Percentiles rank a stretch among this genome's conserved stretches.
phyloP scores from a whole-genome alignment of 805 yeast species.

The Suhomyces emberorum region DNA sequence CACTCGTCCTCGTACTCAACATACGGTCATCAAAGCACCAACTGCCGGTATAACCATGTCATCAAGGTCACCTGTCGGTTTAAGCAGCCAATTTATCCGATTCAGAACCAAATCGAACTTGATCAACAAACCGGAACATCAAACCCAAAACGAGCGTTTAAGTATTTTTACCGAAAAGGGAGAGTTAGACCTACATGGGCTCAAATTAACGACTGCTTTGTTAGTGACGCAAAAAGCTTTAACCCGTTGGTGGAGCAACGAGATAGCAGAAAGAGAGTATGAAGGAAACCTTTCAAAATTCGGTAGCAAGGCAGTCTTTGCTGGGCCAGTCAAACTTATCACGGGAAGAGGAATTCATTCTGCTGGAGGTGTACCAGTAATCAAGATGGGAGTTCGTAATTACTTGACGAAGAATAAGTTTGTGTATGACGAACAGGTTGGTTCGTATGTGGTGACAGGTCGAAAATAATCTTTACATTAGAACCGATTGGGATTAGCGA shows the following conservation, averaged over 20 bases:
- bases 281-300: slow-evolving; percentile 35
- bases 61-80: not conserved
- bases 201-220: slow-evolving; percentile 47
- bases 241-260: slow-evolving; percentile 62
- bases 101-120: not conserved
- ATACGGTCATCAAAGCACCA: slow-evolving; percentile 1
- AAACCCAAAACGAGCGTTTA: slow-evolving; percentile 1
- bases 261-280: slow-evolving; percentile 38
- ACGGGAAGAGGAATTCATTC: slow-evolving; percentile 77
- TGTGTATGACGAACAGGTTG: slow-evolving; percentile 44
- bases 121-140: slow-evolving; percentile 10
- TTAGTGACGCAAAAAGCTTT: slow-evolving; percentile 33
- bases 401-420: slow-evolving; percentile 37
- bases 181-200: slow-evolving; percentile 56
- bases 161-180: not conserved
- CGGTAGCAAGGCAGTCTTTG: slow-evolving; percentile 36
- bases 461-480: too few species aligned
- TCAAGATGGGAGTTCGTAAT: slow-evolving; percentile 42
- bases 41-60: not conserved
- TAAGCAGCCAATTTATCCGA: not conserved
- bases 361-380: slow-evolving; percentile 49
- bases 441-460: slow-evolving; percentile 45
- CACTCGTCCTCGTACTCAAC: slow-evolving; percentile 14
- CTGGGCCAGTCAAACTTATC: slow-evolving; percentile 45
- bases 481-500: too few species aligned